phyloP scores from a whole-genome alignment of 768 basidiomycete genomes.

The Mycena polygramma region DNA sequence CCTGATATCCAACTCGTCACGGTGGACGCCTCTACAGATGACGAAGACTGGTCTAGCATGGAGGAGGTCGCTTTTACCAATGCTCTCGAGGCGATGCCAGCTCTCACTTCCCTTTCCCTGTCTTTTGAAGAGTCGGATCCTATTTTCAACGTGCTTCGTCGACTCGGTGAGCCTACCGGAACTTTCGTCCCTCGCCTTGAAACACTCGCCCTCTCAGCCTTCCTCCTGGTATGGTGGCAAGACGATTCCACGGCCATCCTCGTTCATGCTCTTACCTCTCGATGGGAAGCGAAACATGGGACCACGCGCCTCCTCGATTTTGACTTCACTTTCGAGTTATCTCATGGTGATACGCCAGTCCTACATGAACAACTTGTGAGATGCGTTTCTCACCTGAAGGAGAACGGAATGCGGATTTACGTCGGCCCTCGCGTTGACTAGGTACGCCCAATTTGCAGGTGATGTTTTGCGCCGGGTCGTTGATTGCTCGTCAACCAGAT shows the following conservation, averaged over 20 bases:
- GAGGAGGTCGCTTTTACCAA: neutral
- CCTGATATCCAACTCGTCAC: neutral
- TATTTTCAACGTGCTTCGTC: neutral
- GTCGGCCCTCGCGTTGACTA: no score
- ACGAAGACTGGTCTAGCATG: no score
- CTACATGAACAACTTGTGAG: no score
- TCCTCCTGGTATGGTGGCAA: neutral
- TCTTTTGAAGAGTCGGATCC: neutral
- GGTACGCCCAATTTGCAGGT: no score
- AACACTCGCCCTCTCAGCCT: neutral
- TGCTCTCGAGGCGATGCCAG: neutral
- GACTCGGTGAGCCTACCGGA: neutral
- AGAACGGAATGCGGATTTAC: no score
- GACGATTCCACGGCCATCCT: neutral
- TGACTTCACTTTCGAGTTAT: neutral
- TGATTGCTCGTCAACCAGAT: no score
- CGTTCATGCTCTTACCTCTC: neutral
- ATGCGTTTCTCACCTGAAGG: neutral
- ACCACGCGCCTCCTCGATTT: neutral
- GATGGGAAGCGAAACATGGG: neutral
- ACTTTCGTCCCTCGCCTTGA: constrained; percentile 7
- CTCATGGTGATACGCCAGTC: no score
- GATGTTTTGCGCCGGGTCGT: no score
- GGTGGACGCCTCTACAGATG: no score
- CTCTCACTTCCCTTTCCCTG: neutral